Conservation (phyloP, 345 rosid species). For the Eucalyptus curtisii region DNA sequence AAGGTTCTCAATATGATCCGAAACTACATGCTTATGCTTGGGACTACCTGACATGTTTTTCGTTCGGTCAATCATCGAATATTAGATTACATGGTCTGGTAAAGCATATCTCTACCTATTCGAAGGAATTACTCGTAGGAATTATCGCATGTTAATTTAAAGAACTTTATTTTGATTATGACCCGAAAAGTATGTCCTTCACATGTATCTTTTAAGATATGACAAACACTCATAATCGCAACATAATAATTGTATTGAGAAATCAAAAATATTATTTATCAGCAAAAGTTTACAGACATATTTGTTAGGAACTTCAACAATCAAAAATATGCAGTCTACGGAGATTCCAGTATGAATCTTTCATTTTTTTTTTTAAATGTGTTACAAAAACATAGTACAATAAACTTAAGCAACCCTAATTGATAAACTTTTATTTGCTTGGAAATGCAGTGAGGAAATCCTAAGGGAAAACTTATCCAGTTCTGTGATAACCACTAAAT, state of each 20-base stretch:
- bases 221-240: not conserved
- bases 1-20: not conserved
- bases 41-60: not conserved
- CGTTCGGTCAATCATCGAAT: not conserved
- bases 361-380: no score
- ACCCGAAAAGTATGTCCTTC: not conserved
- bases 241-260: not conserved
- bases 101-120: not conserved
- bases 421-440: not conserved
- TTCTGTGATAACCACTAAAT: not conserved
- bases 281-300: not conserved
- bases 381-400: not conserved
- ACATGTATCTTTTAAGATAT: not conserved
- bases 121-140: not conserved
- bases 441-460: not conserved
- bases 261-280: not conserved
- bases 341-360: not conserved
- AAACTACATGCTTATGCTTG: not conserved
- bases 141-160: not conserved
- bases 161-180: not conserved
- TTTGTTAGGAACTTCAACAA: not conserved
- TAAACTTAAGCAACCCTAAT: not conserved
- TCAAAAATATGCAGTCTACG: not conserved
- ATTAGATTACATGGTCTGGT: not conserved
- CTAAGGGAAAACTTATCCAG: not conserved